phyloP scores from a whole-genome alignment of 352 stramenopile genomes.

The Globisporangium yorkense region DNA sequence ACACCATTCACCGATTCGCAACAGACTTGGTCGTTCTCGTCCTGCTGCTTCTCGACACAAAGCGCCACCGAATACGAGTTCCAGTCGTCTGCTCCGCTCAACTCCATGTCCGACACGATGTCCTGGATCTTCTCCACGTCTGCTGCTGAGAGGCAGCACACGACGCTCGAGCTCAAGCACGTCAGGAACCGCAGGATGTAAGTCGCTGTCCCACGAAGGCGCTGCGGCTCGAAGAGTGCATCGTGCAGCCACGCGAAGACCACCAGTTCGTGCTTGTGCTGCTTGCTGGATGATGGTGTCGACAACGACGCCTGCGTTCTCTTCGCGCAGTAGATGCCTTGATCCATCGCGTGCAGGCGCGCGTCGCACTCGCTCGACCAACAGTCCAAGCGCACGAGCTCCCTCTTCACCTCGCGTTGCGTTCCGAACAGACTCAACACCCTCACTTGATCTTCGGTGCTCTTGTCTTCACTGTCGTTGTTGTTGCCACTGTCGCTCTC shows the following conservation, averaged over 20 bases:
- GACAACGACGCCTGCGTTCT: not conserved
- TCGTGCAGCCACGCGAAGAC: conserved; percentile 63
- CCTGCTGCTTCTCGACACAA: conserved; percentile 11
- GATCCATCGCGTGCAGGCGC: conserved; percentile 26
- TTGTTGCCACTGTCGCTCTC: not conserved
- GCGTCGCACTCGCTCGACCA: conserved; percentile 45
- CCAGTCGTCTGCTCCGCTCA: not conserved
- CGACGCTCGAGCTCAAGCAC: conserved; percentile 9
- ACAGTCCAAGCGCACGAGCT: conserved; percentile 26
- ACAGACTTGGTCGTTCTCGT: conserved; percentile 9
- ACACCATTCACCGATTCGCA: conserved; percentile 3
- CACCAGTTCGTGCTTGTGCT: conserved; percentile 15
- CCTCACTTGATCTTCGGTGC: conserved; percentile 10
- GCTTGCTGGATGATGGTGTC: not conserved
- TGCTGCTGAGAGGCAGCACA: conserved; percentile 12
- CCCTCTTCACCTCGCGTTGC: conserved; percentile 37
- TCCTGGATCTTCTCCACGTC: conserved; percentile 7
- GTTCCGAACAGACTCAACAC: conserved; percentile 57
- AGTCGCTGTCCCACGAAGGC: conserved; percentile 53
- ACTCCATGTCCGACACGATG: conserved; percentile 1
- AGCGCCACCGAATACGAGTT: conserved; percentile 16
- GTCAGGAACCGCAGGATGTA: conserved; percentile 59
- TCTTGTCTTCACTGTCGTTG: not conserved
- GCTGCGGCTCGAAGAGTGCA: conserved; percentile 27
- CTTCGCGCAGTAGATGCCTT: conserved; percentile 53